Conservation (phyloP, 2,329 filamentous ascomycete genomes). For the Sphaerostilbella broomeana region DNA sequence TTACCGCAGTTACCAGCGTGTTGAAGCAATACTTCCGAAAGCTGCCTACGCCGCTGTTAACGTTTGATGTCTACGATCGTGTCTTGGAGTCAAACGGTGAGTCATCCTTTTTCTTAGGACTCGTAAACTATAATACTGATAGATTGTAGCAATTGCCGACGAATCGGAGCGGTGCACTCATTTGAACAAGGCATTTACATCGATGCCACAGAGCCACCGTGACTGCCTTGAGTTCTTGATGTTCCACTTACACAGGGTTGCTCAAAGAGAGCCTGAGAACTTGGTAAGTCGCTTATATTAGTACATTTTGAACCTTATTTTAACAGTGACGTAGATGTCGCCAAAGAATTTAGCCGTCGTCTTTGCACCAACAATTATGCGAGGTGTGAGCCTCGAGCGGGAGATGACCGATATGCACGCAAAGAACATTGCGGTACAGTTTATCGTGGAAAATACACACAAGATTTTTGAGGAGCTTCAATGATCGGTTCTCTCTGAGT, state of each 20-base stretch:
- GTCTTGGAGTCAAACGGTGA: constrained; percentile 74
- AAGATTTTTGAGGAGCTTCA: constrained; percentile 65
- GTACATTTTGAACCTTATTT: neutral
- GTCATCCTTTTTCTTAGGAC: constrained; percentile 23
- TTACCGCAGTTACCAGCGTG: constrained; percentile 90
- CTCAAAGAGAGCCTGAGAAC: constrained; percentile 76
- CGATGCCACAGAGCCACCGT: constrained; percentile 74
- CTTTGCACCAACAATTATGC: constrained; percentile 96
- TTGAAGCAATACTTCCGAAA: constrained; percentile 97
- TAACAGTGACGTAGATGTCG: constrained; percentile 62
- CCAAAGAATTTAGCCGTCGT: constrained; percentile 94
- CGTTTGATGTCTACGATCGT: constrained; percentile 85
- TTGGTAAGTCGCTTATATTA: constrained; percentile 59
- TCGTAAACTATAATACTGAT: constrained; percentile 18
- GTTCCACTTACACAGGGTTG: constrained; percentile 85
- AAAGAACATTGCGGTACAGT: constrained; percentile 89
- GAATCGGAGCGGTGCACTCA: constrained; percentile 62
- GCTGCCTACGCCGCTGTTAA: constrained; percentile 80
- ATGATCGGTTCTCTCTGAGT: constrained; percentile 11
- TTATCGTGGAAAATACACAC: constrained; percentile 83
- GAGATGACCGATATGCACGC: constrained; percentile 95
- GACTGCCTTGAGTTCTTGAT: constrained; percentile 91
- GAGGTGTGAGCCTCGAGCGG: constrained; percentile 78
- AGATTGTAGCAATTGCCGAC: constrained; percentile 52
- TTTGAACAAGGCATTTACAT: constrained; percentile 65